Base-by-base conservation (phyloP, 768 basidiomycete genomes). In the Suillus tomentosus region DNA sequence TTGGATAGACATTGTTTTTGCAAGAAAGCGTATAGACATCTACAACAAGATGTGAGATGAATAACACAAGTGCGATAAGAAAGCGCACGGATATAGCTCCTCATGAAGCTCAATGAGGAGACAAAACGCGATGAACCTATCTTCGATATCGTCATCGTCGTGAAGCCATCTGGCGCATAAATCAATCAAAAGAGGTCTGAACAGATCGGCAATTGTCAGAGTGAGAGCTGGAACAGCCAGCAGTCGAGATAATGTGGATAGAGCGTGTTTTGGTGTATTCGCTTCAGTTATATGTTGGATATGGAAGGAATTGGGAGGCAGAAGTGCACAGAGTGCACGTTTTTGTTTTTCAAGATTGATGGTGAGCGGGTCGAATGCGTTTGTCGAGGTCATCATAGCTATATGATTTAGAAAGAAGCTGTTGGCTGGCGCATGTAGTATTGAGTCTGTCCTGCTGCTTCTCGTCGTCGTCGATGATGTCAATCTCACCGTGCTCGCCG, bases 121-220 rank as follows among this genome's bases (percentile, higher is more conserved):
- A 69, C 82, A 86, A n/a, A 91, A 76, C 3, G 88, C 87, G 55
- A 82, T 77, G 55, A 88, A 76, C 69, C 84, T 81, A 45, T 84
- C 82, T 62, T 85, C 82, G 27, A 79, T 68, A 64, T 81, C 77
- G 48, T 82, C 75, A 43, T 80, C 69, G 22, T 80, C 77, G n/a
- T 88, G 79, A 48, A 96, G 72, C 94, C 94, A 97, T 70, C 91
- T 77, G 4, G 91, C 91, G 70, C 88, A 89, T 31, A 99, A 77
- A 74, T 96, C 92, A 34, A 90, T 69, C 45, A 94, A 74, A 60
- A 98, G 76, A 4, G 96, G 95, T 65, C 90, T 79, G 77, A 91
- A 98, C 13, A 83, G 66, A 7, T 78, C 79, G 22, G 90, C 85
- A 64, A 98, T 80, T 14, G 79, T 70, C 37, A 83, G 70, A 0